Percentiles rank a stretch among this genome's conserved stretches.
phyloP scores from a whole-genome alignment of 148 eudicot genomes.

The Pouteria glomerata region DNA sequence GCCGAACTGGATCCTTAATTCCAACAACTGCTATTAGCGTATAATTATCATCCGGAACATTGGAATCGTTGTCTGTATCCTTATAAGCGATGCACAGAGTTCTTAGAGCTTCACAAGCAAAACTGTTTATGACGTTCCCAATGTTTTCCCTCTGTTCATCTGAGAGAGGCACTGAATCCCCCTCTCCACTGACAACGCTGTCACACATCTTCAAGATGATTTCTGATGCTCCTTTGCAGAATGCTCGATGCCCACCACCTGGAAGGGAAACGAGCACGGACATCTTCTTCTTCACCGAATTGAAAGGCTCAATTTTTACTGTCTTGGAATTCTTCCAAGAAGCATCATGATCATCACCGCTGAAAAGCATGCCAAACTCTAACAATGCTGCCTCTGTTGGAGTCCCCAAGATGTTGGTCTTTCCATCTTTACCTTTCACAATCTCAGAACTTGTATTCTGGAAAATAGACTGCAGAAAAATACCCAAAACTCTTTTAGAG shows the following conservation, averaged over 20 bases:
- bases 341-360: constrained; percentile 28
- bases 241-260: constrained; percentile 42
- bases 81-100: constrained; percentile 68
- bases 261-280: constrained; percentile 56
- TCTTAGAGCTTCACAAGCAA: constrained; percentile 69
- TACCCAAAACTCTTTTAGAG: constrained; percentile 22
- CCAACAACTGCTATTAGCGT: constrained; percentile 68
- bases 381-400: constrained; percentile 79
- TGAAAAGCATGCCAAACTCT: constrained; percentile 56
- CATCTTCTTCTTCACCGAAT: constrained; percentile 74
- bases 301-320: constrained; percentile 68
- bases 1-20: constrained; percentile 82
- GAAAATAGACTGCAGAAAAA: constrained; percentile 46
- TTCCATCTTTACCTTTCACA: constrained; percentile 50
- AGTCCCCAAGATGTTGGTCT: constrained; percentile 47
- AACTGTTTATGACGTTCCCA: constrained; percentile 42
- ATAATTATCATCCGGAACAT: constrained; percentile 50
- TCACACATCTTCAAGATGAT: constrained; percentile 60
- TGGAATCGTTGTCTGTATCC: constrained; percentile 32
- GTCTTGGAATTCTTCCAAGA: constrained; percentile 23
- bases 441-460: constrained; percentile 64
- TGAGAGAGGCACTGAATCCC: constrained; percentile 37
- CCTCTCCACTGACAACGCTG: constrained; percentile 44
- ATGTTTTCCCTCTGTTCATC: constrained; percentile 40
- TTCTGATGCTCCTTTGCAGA: constrained; percentile 80